These are phyloP conservation scores for Steccherinum ochraceum DNA, from an alignment of 768 basidiomycete genomes.

Conservation along the genomic window DNA sequence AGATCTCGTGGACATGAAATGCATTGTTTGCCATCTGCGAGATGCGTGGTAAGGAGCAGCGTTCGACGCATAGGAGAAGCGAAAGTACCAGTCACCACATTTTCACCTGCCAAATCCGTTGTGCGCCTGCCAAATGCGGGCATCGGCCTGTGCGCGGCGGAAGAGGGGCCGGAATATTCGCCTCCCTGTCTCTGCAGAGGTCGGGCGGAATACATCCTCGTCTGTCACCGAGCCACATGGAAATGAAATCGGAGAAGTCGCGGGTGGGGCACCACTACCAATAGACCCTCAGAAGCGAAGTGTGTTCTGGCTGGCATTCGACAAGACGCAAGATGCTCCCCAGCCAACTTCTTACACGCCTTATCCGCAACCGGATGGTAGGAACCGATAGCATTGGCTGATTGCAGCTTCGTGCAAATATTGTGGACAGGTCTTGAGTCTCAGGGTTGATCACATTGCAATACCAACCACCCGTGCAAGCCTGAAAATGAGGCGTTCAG, in stretches of 20 bases:
- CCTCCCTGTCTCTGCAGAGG: background rate
- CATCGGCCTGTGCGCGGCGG: background rate
- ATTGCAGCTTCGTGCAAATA: no score
- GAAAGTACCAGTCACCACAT: background rate
- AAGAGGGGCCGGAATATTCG: background rate
- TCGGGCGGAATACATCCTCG: background rate
- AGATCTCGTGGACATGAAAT: no score
- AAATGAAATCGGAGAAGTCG: background rate
- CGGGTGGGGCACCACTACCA: no score
- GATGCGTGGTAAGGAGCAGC: background rate
- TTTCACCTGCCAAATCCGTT: background rate
- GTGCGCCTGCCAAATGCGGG: background rate
- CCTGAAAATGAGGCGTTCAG: no score
- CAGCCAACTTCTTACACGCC: no score
- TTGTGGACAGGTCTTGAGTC: no score
- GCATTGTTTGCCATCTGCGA: background rate
- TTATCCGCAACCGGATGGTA: no score
- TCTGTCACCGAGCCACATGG: background rate
- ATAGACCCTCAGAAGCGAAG: no score
- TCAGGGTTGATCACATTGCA: no score
- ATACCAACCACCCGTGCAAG: no score
- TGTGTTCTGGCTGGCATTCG: constrained; percentile 33
- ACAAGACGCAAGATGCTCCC: no score
- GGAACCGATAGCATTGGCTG: no score
- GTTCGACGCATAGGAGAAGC: background rate